These are phyloP conservation scores for Flammula alnicola DNA, from an alignment of 1,284 basidiomycete species.

Conservation along the genomic window DNA sequence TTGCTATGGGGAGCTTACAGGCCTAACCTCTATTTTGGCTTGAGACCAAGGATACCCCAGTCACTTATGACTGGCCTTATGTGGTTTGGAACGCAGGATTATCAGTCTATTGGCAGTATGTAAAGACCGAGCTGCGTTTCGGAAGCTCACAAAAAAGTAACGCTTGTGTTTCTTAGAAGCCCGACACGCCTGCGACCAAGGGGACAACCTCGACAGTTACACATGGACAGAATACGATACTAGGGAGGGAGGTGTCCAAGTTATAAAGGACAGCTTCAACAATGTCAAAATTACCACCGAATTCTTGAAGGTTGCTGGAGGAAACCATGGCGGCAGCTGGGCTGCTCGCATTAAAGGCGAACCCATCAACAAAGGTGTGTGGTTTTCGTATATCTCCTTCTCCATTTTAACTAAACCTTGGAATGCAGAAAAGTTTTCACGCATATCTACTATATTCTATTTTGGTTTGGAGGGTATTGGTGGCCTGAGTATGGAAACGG, in stretches of 20 bases:
- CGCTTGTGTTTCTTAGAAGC: constrained; percentile 52
- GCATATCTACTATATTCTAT: constrained; percentile 84
- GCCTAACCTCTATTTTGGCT: constrained; percentile 92
- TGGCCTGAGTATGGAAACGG: constrained; percentile 78
- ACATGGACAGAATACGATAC: constrained; percentile 90
- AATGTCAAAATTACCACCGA: constrained; percentile 88
- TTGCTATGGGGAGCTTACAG: constrained; percentile 92
- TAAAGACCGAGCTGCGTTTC: constrained; percentile 13
- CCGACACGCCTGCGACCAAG: constrained; percentile 91
- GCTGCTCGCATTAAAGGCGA: constrained; percentile 86
- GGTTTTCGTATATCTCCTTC: neutral
- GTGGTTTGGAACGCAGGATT: constrained; percentile 90
- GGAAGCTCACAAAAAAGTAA: constrained; percentile 1
- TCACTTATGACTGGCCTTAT: constrained; percentile 90
- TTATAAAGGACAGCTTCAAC: constrained; percentile 80
- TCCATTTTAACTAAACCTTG: neutral
- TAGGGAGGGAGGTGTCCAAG: constrained; percentile 83
- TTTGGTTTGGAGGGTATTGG: constrained; percentile 86
- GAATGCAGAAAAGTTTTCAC: constrained; percentile 53
- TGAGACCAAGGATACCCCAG: constrained; percentile 82
- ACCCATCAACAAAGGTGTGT: constrained; percentile 71
- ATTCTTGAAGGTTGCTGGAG: constrained; percentile 82
- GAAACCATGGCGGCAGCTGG: constrained; percentile 87
- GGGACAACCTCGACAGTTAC: constrained; percentile 80
- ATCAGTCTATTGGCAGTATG: constrained; percentile 69